Base-by-base conservation (phyloP, 2,329 filamentous ascomycete genomes). In the Pseudogymnoascus sp. region DNA sequence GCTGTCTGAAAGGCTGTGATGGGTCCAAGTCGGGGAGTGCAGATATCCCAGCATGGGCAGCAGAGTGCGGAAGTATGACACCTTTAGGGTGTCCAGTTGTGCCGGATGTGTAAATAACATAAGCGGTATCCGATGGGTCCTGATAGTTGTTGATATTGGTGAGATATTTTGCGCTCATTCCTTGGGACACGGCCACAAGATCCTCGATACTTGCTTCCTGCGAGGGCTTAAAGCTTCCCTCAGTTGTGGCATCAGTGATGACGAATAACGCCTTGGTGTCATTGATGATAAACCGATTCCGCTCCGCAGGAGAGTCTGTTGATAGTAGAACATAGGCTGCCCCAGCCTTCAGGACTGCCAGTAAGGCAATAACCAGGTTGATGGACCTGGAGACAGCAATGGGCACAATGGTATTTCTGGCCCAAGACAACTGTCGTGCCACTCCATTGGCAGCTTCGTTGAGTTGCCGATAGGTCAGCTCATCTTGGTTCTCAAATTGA, bases 11-110 rank as follows among this genome's bases (percentile, higher is more conserved):
- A 55, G 73, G 74, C 63, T 33, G 27, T 12, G 48, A 33, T 33
- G 15, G 9, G n/a, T 55, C 48, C 29, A 55, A 33, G n/a, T 31
- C 29, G 0, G 48, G 48, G 96, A 80, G 31, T 85, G 78, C 68
- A 91, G 87, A 72, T 97, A 97, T 0, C 91, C 86, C 61, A 93
- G 82, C 27, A 75, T 65, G 69, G 75, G 63, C 68, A 67, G 62
- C 60, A n/a, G 48, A 59, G 36, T 63, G 62, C n/a, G 62, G 38
- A 41, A 63, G 60, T 21, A 62, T 55, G 12, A 64, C 63, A 8
- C 63, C 61, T 59, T 63, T 63, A 6, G 60, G 62, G n/a, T 51
- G 61, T 27, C 62, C 62, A 17, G 62, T 63, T 4, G 48, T 62
- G 7, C 63, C 63, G 31, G 60, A 62, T 4, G 63, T 64, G 25